phyloP scores from a whole-genome alignment of 108 stramenopile genomes.

The Heterococcus sp. region DNA sequence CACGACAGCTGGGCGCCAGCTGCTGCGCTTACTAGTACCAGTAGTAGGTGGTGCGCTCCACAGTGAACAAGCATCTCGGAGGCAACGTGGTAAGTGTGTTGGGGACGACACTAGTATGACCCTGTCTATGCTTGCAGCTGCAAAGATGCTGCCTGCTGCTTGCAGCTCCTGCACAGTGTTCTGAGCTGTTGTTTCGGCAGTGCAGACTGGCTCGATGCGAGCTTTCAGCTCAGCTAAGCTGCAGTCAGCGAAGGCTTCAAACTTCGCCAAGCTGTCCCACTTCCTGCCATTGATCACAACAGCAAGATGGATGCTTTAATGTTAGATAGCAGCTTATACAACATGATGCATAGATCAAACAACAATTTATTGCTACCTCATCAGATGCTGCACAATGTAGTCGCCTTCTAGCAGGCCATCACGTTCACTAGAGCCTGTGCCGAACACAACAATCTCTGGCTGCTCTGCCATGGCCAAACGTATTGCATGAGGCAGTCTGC shows the following conservation, averaged over 20 bases:
- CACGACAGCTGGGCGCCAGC: neutral
- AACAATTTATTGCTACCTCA: neutral
- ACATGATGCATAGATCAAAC: no score
- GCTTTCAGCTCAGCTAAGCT: neutral
- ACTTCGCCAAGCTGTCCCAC: no score
- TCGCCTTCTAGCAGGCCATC: neutral
- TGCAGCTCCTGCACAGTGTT: neutral
- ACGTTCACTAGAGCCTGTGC: neutral
- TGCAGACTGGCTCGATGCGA: neutral
- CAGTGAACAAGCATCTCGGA: neutral
- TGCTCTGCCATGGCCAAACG: neutral
- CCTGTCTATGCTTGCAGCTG: neutral
- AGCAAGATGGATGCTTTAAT: no score
- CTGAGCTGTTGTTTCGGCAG: neutral
- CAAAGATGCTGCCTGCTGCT: neutral
- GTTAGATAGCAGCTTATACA: no score
- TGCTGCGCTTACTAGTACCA: neutral
- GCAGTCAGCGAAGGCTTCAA: neutral
- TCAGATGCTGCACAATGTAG: neutral
- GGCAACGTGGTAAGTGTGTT: neutral
- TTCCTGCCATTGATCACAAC: no score
- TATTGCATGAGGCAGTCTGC: neutral
- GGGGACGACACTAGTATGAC: neutral
- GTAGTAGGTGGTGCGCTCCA: neutral
- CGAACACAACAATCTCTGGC: neutral